Base-by-base conservation (phyloP, 2,329 filamentous ascomycete species). In the Stemphylium beticola region DNA sequence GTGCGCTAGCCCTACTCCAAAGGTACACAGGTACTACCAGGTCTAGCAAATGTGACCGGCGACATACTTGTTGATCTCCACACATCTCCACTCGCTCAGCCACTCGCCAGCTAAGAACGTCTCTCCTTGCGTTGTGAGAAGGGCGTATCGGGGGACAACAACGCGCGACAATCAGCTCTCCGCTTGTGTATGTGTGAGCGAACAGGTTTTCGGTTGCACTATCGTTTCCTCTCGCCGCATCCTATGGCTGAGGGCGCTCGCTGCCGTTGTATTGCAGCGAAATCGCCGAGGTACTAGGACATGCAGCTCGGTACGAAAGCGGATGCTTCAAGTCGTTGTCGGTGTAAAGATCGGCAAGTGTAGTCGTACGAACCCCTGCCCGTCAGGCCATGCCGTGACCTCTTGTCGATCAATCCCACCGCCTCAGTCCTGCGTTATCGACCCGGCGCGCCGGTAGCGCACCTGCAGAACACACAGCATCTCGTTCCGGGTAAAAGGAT, bases 341-440 rank as follows among this genome's bases (percentile, higher is more conserved):
- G 26, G 26, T 24, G 18, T 11, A 38, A 49, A 34, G n/a, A 12
- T 26, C 26, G 22, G 18, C 36, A n/a, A 31, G 18, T 31, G 48
- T 43, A 22, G 39, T 53, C 41, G 44, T 56, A 39, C 43, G 14
- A 20, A 44, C 37, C 50, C 50, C 36, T 42, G 50, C 40, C 37
- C 9, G 40, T 36, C 31, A 15, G 24, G 39, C 40, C 24, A 44
- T 39, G 36, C 15, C 33, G 15, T 39, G 36, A 32, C 15, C 14
- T 34, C 20, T 47, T 15, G 32, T 43, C 47, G 38, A 47, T 52
- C 48, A 40, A 50, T 49, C 41, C 37, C 34, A 26, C 32, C 33
- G 42, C 54, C 46, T 57, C 46, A 60, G 31, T 51, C 46, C 29
- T 51, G 49, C 54, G 29, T 54, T 48, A 57, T 57, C 43, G 57